Evolutionary conservation across 2,329 filamentous ascomycete species (phyloP), one percentile per base, ranked within the genome.

Genomic region (Gnomoniopsis sp.): DNA sequence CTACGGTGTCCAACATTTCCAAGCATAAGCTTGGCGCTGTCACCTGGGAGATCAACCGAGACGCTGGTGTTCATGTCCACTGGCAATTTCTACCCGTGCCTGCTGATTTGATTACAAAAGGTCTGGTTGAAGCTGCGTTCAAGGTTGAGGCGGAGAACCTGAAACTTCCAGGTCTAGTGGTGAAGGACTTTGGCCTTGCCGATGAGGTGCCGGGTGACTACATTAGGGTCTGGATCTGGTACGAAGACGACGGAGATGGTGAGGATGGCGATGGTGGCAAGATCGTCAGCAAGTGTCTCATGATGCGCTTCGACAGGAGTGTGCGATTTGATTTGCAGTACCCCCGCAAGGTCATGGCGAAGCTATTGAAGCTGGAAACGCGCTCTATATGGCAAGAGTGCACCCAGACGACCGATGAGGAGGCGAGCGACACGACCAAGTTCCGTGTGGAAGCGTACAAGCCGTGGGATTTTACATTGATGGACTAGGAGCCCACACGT

Each of bases 71-170:
- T 57, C 95, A 99, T 70, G 82, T 88, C 1, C 93, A 98, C 69
- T 97, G 93, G 95, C 96, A 99, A 73, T 89, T 96, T 65, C 77
- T 98, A 33, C 91, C 95, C 1, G 79, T 96, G 0, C 84, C 89
- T 0, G 77, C 82, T 0, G 80, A 88, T 11, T 76, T 91, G 48
- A 82, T 96, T 53, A 77, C 75, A 21, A 85, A 86, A 49, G 89
- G 90, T 0, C 79, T 96, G 1, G 90, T 96, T 0, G 91, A 96
- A 71, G 91, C 90, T 0, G 93, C 88, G 0, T 97, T 99, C 76
- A 88, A 88, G 55, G 90, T 96, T 1, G 87, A 96, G 69, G 92
- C 91, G 0, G 89, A 96, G 70, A 96, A 96, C 65, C 70, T 79
- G 49, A 72, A 77, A 57, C 82, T 84, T 57, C 83, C 85, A 0